These are phyloP conservation scores for Boletus insuetus DNA, from an alignment of 768 basidiomycete species.

Conservation along the genomic window DNA sequence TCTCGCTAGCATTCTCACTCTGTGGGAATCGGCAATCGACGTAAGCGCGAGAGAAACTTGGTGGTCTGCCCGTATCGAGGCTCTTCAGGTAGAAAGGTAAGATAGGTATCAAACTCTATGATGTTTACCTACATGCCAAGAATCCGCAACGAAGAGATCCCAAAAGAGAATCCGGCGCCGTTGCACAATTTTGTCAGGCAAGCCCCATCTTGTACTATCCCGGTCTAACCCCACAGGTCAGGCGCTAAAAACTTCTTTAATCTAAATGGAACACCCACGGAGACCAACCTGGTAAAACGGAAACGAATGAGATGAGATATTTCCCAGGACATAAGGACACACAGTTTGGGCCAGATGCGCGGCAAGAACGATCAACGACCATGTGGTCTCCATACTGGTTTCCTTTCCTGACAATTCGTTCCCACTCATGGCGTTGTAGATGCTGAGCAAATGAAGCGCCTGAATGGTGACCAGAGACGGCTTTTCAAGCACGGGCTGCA, in stretches of 20 bases:
- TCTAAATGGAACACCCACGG: slow-evolving; percentile 44
- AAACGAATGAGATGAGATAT: slow-evolving; percentile 11
- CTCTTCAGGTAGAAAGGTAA: slow-evolving; percentile 40
- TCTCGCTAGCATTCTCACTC: slow-evolving; percentile 11
- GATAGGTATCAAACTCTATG: neutral
- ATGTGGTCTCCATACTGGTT: slow-evolving; percentile 71
- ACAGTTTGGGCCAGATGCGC: slow-evolving; percentile 66
- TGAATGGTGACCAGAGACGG: slow-evolving; percentile 72
- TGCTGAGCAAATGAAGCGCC: slow-evolving; percentile 62
- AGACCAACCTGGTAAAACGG: slow-evolving; percentile 54
- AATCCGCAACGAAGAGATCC: slow-evolving; percentile 73
- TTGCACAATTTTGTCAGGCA: slow-evolving; percentile 61
- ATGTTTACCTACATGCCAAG: slow-evolving; percentile 54
- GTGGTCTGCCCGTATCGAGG: slow-evolving; percentile 68
- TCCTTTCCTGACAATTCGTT: slow-evolving; percentile 54
- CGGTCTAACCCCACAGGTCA: slow-evolving; percentile 42
- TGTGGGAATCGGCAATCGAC: slow-evolving; percentile 65
- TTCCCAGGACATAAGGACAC: slow-evolving; percentile 25
- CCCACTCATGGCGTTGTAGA: slow-evolving; percentile 69
- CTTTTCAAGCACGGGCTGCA: slow-evolving; percentile 69
- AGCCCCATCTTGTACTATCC: slow-evolving; percentile 61
- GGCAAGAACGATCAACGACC: slow-evolving; percentile 64
- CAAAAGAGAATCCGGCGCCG: slow-evolving; percentile 70
- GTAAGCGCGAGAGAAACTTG: slow-evolving; percentile 61
- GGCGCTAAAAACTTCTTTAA: slow-evolving; percentile 4